Percentiles rank a stretch among this genome's conserved stretches.
phyloP scores from a whole-genome alignment of 2,329 filamentous ascomycete genomes.

The Aspergillus awamori region DNA sequence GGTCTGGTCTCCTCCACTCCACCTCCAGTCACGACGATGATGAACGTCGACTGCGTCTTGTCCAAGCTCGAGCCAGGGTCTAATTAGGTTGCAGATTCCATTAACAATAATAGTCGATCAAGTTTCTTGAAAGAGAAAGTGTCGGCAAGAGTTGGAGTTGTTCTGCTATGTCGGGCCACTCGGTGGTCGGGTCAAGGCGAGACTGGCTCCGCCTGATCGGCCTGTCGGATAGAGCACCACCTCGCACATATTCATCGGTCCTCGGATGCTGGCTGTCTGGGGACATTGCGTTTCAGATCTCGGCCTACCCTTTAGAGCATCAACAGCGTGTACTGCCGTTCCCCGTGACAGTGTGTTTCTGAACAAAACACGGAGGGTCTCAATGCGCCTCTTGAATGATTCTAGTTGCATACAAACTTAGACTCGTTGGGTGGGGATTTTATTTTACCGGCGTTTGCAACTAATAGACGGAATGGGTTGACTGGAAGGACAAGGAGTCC shows the following conservation, averaged over 20 bases:
- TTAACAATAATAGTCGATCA: neutral
- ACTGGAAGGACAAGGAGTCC: neutral
- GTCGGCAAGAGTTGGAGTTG: neutral
- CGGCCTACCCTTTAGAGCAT: neutral
- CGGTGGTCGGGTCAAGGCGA: neutral
- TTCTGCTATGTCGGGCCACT: neutral
- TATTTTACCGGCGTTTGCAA: conserved; percentile 20
- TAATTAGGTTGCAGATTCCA: conserved; percentile 14
- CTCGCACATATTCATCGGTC: neutral
- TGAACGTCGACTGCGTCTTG: conserved; percentile 44
- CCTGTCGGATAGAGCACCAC: neutral
- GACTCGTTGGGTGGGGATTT: neutral
- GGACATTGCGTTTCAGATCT: neutral
- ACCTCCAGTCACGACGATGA: conserved; percentile 38
- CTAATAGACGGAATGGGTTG: conserved; percentile 20
- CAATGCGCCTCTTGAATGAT: neutral
- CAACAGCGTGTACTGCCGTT: neutral
- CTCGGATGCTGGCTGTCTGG: conserved; percentile 3
- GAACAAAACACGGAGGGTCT: neutral
- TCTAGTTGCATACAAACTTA: neutral
- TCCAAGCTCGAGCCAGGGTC: conserved; percentile 43
- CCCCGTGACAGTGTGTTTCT: neutral
- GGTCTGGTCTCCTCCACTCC: conserved; percentile 29
- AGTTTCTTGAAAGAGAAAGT: neutral
- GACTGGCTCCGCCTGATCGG: conserved; percentile 1